A percentile compares a stretch with the other conserved stretches of the same genome.
These are phyloP conservation scores for Infundibulicybe gibba DNA, from an alignment of 768 basidiomycete genomes.

Conservation along the genomic window DNA sequence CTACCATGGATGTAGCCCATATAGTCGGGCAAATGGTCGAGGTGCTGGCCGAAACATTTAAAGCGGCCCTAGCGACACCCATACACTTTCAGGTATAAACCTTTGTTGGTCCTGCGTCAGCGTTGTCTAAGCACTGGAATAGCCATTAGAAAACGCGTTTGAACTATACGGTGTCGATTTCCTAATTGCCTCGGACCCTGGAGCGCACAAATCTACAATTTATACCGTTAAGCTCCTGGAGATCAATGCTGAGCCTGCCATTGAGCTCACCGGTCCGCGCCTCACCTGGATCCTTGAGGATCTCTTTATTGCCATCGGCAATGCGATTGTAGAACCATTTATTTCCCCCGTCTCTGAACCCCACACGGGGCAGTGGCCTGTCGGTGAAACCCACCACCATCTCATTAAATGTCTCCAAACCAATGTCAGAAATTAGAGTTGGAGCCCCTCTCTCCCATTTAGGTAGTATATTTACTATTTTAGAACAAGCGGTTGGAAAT, in stretches of 20 bases:
- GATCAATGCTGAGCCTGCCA: slow-evolving; percentile 94
- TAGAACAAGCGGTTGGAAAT: no score
- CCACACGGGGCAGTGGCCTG: slow-evolving; percentile 31
- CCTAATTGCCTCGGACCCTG: slow-evolving; percentile 51
- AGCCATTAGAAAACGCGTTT: slow-evolving; percentile 90
- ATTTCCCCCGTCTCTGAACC: slow-evolving; percentile 20
- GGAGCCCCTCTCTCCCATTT: no score
- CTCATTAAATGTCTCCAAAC: slow-evolving; percentile 69
- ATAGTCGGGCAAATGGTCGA: slow-evolving; percentile 62
- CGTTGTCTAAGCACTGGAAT: not conserved
- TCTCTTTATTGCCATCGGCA: slow-evolving; percentile 69
- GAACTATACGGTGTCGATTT: slow-evolving; percentile 97
- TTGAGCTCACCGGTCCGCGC: slow-evolving; percentile 85
- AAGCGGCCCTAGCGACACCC: slow-evolving; percentile 78
- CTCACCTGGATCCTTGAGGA: slow-evolving; percentile 79
- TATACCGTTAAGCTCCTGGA: slow-evolving; percentile 75
- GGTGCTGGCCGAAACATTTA: slow-evolving; percentile 77
- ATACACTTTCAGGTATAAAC: slow-evolving; percentile 74
- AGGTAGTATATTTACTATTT: no score
- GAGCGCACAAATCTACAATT: slow-evolving; percentile 21
- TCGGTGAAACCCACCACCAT: slow-evolving; percentile 49
- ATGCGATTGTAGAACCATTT: slow-evolving; percentile 71
- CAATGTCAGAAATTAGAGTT: slow-evolving; percentile 27
- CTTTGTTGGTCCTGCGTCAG: slow-evolving; percentile 1
- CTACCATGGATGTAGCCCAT: slow-evolving; percentile 28